A percentile compares a stretch with the other conserved stretches of the same genome.
These are phyloP conservation scores for Nothopassalora personata DNA, from an alignment of 2,329 filamentous ascomycete species.

Conservation along the genomic window DNA sequence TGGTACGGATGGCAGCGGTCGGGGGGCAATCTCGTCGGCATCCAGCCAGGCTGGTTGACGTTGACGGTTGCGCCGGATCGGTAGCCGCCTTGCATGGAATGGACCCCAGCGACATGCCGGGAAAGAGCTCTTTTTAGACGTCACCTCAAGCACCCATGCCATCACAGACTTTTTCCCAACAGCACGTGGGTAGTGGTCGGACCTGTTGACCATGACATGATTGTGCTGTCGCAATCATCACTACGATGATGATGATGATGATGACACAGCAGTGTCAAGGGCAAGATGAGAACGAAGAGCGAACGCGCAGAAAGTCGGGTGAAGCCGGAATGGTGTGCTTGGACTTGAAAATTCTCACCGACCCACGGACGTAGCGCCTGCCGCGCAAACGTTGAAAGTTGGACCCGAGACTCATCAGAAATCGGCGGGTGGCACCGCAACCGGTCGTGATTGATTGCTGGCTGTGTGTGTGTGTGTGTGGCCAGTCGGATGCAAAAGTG, in stretches of 20 bases:
- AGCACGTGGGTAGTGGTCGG: not conserved
- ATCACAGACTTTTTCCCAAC: not conserved
- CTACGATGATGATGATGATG: not conserved
- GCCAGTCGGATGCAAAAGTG: not conserved
- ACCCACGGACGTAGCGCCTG: slow-evolving; percentile 11
- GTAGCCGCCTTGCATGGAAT: slow-evolving; percentile 1
- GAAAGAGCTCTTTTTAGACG: slow-evolving; percentile 7
- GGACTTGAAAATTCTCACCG: slow-evolving; percentile 16
- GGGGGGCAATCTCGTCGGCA: slow-evolving; percentile 12
- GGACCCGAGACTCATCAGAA: slow-evolving; percentile 7
- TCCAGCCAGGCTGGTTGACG: slow-evolving; percentile 4
- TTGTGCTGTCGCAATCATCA: not conserved
- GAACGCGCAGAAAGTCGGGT: slow-evolving; percentile 9
- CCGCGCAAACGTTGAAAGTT: slow-evolving; percentile 12
- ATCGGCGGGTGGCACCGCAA: not conserved
- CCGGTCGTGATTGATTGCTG: not conserved
- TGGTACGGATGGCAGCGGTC: not conserved
- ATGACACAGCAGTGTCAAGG: too few relatives aligned
- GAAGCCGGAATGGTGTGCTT: slow-evolving; percentile 13
- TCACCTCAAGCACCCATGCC: slow-evolving; percentile 3
- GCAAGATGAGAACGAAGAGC: not conserved
- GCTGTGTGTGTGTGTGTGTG: not conserved
- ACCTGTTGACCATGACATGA: not conserved
- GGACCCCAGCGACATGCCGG: slow-evolving; percentile 4
- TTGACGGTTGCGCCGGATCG: slow-evolving; percentile 9